These are phyloP conservation scores for Blastobotrys mokoenaii DNA, from an alignment of 805 yeast species.

Conservation along the genomic window DNA sequence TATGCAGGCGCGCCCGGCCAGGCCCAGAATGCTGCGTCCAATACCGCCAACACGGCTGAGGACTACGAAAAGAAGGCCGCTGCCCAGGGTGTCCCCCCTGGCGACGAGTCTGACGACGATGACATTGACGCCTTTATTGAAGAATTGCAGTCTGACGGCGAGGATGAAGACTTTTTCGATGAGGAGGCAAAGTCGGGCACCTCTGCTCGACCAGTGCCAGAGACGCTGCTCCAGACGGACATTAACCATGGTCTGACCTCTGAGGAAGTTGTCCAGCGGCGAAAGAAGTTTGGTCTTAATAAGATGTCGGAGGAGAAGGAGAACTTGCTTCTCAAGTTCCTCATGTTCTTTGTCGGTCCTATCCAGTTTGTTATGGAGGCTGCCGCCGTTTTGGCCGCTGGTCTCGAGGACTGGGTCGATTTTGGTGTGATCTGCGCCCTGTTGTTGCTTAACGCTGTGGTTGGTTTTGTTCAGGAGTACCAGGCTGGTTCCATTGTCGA, in stretches of 20 bases:
- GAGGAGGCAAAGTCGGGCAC: constrained; percentile 39
- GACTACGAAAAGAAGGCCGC: neutral
- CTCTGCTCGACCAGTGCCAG: constrained; percentile 73
- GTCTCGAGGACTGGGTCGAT: constrained; percentile 97
- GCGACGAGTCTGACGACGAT: constrained; percentile 54
- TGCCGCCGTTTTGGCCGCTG: constrained; percentile 91
- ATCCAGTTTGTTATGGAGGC: constrained; percentile 96
- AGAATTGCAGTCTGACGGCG: constrained; percentile 64
- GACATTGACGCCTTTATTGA: constrained; percentile 49
- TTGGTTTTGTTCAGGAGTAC: constrained; percentile 95
- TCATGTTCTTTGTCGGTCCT: constrained; percentile 88
- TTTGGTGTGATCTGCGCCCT: constrained; percentile 94
- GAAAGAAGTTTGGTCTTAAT: constrained; percentile 85
- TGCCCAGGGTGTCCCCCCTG: constrained; percentile 16
- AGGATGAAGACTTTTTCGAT: constrained; percentile 35
- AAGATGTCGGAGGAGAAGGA: constrained; percentile 88
- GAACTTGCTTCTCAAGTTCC: constrained; percentile 68
- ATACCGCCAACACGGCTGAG: neutral
- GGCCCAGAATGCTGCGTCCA: neutral
- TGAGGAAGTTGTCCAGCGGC: constrained; percentile 72
- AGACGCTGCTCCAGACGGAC: constrained; percentile 76
- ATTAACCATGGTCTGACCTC: constrained; percentile 66
- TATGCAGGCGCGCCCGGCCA: neutral
- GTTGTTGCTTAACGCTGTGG: constrained; percentile 77
- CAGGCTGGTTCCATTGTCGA: constrained; percentile 98